These are phyloP conservation scores for Paratinospora sagittata DNA, from an alignment of 164 flowering plant genomes.

Conservation along the genomic window DNA sequence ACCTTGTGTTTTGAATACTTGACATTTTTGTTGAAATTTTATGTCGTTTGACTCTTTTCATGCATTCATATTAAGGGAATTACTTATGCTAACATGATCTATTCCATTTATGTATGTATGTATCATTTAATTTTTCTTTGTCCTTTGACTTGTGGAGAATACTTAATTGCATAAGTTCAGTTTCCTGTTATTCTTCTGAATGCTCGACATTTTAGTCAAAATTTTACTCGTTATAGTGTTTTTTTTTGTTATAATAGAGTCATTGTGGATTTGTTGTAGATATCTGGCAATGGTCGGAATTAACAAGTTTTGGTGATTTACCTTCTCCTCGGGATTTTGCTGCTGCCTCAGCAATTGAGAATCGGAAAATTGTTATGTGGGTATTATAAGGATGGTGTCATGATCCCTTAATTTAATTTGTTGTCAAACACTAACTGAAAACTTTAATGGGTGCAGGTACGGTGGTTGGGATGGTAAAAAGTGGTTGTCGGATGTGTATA, in stretches of 20 bases:
- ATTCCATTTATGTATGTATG: no score
- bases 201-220: background rate
- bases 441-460: conserved; percentile 52
- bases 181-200: background rate
- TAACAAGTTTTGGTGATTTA: conserved; percentile 87
- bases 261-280: conserved; percentile 36
- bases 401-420: conserved; percentile 4
- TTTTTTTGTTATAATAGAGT: background rate
- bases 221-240: background rate
- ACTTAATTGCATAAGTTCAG: background rate
- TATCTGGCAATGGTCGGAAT: conserved; percentile 99
- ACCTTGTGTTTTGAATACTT: no score
- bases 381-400: conserved; percentile 13
- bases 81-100: no score
- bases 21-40: no score
- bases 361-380: conserved; percentile 85
- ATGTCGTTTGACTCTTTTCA: no score
- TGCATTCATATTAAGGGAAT: no score
- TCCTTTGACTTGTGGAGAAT: background rate
- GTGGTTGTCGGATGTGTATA: conserved; percentile 94
- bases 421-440: conserved; percentile 4
- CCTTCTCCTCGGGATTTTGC: conserved; percentile 94
- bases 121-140: background rate
- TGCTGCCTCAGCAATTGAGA: conserved; percentile 87
- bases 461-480: conserved; percentile 99